phyloP scores from a whole-genome alignment of 106 monocot species.

The Posidonia australis region DNA sequence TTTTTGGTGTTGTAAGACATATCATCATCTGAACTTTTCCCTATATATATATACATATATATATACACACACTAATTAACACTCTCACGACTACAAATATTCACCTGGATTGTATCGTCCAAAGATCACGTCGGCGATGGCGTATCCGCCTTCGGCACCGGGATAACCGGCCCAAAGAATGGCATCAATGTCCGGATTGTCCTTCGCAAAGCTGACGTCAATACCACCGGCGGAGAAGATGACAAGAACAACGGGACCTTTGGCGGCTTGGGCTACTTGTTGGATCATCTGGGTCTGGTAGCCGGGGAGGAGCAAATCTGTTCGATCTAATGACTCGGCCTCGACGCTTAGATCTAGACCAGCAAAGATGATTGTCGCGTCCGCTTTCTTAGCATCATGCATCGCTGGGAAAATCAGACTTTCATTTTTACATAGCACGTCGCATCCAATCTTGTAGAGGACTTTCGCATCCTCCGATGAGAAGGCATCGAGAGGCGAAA shows the following conservation, averaged over 20 bases:
- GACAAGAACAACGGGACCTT: slow-evolving; percentile 17
- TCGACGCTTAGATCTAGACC: slow-evolving; percentile 70
- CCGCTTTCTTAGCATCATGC: slow-evolving; percentile 28
- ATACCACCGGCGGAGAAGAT: slow-evolving; percentile 14
- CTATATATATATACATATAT: too few relatives aligned
- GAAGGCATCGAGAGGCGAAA: too few relatives aligned
- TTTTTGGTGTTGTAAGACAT: too few relatives aligned
- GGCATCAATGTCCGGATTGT: slow-evolving; percentile 7
- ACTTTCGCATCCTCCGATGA: too few relatives aligned
- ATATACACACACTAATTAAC: too few relatives aligned
- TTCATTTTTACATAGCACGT: slow-evolving; percentile 34
- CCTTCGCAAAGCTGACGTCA: neutral
- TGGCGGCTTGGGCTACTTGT: slow-evolving; percentile 26
- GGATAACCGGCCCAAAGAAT: slow-evolving; percentile 33
- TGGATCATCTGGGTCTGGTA: slow-evolving; percentile 58
- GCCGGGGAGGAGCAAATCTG: slow-evolving; percentile 53
- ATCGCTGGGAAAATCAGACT: slow-evolving; percentile 44
- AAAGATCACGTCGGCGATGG: slow-evolving; percentile 21
- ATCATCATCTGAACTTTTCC: too few relatives aligned
- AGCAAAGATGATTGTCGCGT: slow-evolving; percentile 47
- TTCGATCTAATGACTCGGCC: slow-evolving; percentile 43
- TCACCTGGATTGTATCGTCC: slow-evolving; percentile 23
- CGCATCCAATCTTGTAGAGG: too few relatives aligned
- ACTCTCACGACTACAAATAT: neutral
- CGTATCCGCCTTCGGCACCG: slow-evolving; percentile 18